These are phyloP conservation scores for Kodamaea lidongshanica DNA, from an alignment of 805 yeast species.

Conservation along the genomic window DNA sequence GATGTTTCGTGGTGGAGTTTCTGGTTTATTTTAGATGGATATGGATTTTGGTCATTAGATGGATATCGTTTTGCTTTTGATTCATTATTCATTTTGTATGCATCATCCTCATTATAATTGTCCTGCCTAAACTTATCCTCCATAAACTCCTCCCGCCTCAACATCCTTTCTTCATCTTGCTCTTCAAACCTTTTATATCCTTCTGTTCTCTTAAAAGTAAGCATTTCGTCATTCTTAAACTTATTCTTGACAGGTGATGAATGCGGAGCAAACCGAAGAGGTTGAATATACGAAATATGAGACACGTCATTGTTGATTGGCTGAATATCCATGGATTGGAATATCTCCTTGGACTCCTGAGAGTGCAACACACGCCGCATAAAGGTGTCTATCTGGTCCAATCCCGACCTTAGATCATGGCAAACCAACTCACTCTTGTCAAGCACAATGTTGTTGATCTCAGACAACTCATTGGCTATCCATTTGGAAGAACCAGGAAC, in stretches of 20 bases:
- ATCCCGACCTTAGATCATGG: constrained; percentile 30
- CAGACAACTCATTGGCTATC: constrained; percentile 40
- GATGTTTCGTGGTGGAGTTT: no score
- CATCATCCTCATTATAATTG: no score
- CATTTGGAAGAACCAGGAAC: constrained; percentile 51
- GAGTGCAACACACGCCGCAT: constrained; percentile 28
- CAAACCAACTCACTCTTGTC: constrained; percentile 36
- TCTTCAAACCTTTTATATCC: background rate
- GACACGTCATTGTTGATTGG: no score
- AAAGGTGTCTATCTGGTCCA: constrained; percentile 38
- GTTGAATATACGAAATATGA: background rate
- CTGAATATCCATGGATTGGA: background rate
- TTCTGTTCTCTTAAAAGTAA: background rate
- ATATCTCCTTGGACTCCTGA: constrained; percentile 6
- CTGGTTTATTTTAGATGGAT: no score
- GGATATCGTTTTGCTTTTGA: no score
- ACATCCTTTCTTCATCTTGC: background rate
- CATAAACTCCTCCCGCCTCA: background rate
- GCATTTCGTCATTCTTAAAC: constrained; percentile 1
- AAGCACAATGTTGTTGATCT: constrained; percentile 32
- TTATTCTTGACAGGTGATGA: constrained; percentile 6
- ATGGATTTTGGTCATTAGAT: no score
- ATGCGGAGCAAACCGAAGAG: constrained; percentile 2
- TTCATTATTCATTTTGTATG: no score
- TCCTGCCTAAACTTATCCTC: no score